Conservation (phyloP, 805 yeast genomes). For the Saturnispora halmiae region DNA sequence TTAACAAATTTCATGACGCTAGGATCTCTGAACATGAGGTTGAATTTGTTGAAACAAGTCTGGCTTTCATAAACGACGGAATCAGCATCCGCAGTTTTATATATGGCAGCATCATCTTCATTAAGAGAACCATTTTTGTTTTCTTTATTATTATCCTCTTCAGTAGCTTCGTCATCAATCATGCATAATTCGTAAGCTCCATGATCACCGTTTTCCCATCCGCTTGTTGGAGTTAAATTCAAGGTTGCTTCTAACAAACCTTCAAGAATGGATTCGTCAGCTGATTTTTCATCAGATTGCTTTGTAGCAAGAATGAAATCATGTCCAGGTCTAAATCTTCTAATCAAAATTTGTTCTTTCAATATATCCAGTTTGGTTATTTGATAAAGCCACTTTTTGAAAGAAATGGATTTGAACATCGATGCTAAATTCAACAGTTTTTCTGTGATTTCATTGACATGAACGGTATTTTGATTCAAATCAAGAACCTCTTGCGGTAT, state of each 20-base stretch:
- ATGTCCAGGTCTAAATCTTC: conserved; percentile 91
- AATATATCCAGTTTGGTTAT: conserved; percentile 56
- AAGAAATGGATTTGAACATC: conserved; percentile 52
- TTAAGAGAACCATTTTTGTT: conserved; percentile 16
- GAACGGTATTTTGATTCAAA: conserved; percentile 15
- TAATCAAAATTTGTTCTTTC: conserved; percentile 58
- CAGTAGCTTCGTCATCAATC: conserved; percentile 32
- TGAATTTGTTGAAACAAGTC: conserved; percentile 76
- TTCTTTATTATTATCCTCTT: conserved; percentile 4
- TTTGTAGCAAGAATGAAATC: conserved; percentile 87
- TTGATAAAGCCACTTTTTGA: conserved; percentile 57
- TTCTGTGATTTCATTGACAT: conserved; percentile 18
- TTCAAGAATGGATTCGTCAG: conserved; percentile 28
- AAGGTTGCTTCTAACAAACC: conserved; percentile 71
- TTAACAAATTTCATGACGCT: conserved; percentile 86
- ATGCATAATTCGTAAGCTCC: conserved; percentile 95
- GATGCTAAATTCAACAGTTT: conserved; percentile 45
- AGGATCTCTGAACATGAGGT: conserved; percentile 72
- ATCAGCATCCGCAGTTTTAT: conserved; percentile 57
- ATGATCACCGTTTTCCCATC: conserved; percentile 81
- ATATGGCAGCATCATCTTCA: conserved; percentile 80
- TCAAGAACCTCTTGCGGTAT: conserved; percentile 11
- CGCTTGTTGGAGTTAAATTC: conserved; percentile 68
- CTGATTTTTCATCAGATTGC: conserved; percentile 23
- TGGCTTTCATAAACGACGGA: conserved; percentile 71